Base-by-base conservation (phyloP, 75 land plant species). In the Adiantum capillusveneris region DNA sequence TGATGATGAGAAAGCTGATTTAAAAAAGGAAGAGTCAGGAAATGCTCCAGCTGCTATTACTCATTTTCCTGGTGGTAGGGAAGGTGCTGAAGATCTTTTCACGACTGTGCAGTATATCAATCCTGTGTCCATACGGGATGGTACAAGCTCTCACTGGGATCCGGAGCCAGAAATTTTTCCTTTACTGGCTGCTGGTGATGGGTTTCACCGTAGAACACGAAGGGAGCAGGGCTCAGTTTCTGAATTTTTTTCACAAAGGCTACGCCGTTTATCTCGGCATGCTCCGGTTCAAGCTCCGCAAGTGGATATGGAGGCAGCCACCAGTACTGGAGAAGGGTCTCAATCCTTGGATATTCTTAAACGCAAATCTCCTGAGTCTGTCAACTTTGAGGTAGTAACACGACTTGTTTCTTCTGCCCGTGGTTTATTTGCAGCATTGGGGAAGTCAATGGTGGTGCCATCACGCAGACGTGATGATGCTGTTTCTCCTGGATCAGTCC, bases 111-210 rank as follows among this genome's bases (percentile, higher is more conserved):
- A 79, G 44, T 76, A 76, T 72, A 65, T 82, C 62, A 90, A 85
- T 65, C 86, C 85, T 24, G 58, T 82, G 64, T 53, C 88, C 25
- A 77, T 83, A 69, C 68, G 45, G 39, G 60, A 84, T 48, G 81
- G 90, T 34, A 65, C 60, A 25, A 60, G 39, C 52, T 55, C 84
- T 72, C 79, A 79, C 24, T 86, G 86, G 90, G 80, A 68, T 60
- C 57, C 78, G 25, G 94, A 82, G 31, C 76, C 85, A 36, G 90
- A 88, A 31, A 66, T 83, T 73, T 83, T 83, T 65, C 84, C 81
- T 60, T 73, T 82, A 3, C 72, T 86, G 11, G 79, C 67, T 63
- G 36, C 78, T 1, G 88, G 80, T 49, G 76, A 85, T 62, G 86
- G 88, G 59, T 60, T 86, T 65, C 74, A 81, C 22, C 86, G 84